Percentiles rank a stretch among this genome's conserved stretches.
These are phyloP conservation scores for Lipomyces anomalus DNA, from an alignment of 805 yeast genomes.

Conservation along the genomic window DNA sequence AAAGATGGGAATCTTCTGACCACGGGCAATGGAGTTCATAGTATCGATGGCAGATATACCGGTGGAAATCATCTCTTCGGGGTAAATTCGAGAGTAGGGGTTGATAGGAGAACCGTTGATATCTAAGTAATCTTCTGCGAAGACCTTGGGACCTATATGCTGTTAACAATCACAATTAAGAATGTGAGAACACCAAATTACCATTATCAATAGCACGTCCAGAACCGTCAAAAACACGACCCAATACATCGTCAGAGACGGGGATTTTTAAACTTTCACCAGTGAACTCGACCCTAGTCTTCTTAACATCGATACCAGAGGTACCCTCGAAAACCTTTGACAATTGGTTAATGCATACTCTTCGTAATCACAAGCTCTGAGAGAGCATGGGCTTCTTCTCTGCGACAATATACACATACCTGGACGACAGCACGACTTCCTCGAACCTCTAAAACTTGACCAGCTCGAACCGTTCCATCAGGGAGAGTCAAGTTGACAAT, in stretches of 20 bases:
- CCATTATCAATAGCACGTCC: constrained; percentile 93
- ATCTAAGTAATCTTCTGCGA: constrained; percentile 97
- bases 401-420: constrained; percentile 23
- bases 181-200: constrained; percentile 2
- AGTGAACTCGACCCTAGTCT: constrained; percentile 94
- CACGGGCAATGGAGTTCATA: constrained; percentile 99
- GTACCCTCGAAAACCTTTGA: constrained; percentile 88
- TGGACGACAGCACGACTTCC: constrained; percentile 97
- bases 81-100: constrained; percentile 96
- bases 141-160: constrained; percentile 83
- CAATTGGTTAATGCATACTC: too few species aligned
- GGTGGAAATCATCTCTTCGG: constrained; percentile 99
- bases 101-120: constrained; percentile 98
- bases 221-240: constrained; percentile 97
- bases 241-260: constrained; percentile 94
- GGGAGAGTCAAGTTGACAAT: constrained; percentile 95
- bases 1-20: constrained; percentile 98
- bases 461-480: constrained; percentile 90
- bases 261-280: constrained; percentile 91
- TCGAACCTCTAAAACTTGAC: constrained; percentile 96
- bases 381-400: too few species aligned
- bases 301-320: constrained; percentile 96
- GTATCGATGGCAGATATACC: constrained; percentile 98
- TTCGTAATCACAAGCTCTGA: too few species aligned
- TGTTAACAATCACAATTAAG: background rate